Base-by-base conservation (phyloP, 306 rosid genomes). In the Morella rubra region DNA sequence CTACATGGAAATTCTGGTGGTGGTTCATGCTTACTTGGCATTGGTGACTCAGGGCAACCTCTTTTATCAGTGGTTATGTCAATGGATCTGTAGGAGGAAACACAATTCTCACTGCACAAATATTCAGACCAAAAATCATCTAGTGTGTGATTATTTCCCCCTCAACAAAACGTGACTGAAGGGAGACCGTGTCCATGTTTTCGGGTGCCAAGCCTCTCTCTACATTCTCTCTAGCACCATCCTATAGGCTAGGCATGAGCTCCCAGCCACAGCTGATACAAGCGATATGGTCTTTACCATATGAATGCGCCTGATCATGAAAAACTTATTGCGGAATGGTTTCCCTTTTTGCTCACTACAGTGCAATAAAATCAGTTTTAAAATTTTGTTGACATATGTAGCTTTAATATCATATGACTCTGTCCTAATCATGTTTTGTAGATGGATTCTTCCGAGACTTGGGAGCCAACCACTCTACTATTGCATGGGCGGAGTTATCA, bases 401-500 rank as follows among this genome's bases (percentile, higher is more conserved):
- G 22, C 45, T 45, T 76, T 52, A 65, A 45, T 73, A 16, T 16
- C 60, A n/a, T 65, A 53, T 55, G 9, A 75, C 69, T 45, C 82
- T 73, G 85, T 76, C 19, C 7, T 47, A 68, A 40, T 75, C 55
- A 56, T 82, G 46, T 76, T 37, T 64, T n/a, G 69, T 78, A 94
- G 98, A 83, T 79, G 79, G 97, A 95, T 74, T 84, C 96, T 85
- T 84, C 97, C 40, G 99, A 95, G 65, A 89, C 84, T 79, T 95
- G 96, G 96, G 97, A 95, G 82, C 86, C 77, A 77, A 86, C 96
- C 44, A 85, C 97, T 56, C 73, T 95, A 50, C 71, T 66, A 81
- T 85, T 95, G 81, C 84, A 89, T 83, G 88, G 97, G 75, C 86
- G 96, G 6, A 84, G 86, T 80, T 95, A 85, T 88, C 97, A 85